These are phyloP conservation scores for Malassezia pachydermatis DNA, from an alignment of 1,284 basidiomycete genomes.

Conservation along the genomic window DNA sequence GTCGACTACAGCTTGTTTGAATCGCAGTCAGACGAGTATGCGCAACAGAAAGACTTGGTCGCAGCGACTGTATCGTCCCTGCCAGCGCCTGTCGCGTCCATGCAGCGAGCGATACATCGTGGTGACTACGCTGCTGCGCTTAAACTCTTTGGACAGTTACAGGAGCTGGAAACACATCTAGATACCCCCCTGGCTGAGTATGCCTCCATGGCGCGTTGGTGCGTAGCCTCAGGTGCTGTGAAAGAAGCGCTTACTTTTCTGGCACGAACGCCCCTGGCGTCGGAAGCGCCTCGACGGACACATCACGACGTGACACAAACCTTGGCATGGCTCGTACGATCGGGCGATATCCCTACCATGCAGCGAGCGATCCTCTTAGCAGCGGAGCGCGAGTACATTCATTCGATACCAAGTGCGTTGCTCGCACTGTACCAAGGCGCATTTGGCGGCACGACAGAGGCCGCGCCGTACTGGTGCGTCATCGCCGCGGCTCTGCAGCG, in stretches of 20 bases:
- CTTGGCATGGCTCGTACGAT: background rate
- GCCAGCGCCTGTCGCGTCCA: background rate
- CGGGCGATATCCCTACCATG: background rate
- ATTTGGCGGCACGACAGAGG: background rate
- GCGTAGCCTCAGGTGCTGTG: background rate
- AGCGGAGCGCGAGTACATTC: constrained; percentile 2
- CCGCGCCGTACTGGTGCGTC: background rate
- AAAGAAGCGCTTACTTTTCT: constrained; percentile 5
- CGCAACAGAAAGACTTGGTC: background rate
- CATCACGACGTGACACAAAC: constrained; percentile 3
- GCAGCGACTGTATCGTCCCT: background rate
- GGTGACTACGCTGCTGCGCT: constrained; percentile 3
- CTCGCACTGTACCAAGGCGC: constrained; percentile 6
- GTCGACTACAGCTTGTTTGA: constrained; percentile 38
- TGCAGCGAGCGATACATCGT: constrained; percentile 4
- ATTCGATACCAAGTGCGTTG: constrained; percentile 1
- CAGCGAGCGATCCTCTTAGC: constrained; percentile 3
- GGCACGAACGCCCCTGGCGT: background rate
- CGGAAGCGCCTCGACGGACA: background rate
- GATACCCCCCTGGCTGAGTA: constrained; percentile 12
- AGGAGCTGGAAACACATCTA: constrained; percentile 4
- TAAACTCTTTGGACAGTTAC: constrained; percentile 12
- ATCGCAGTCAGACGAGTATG: constrained; percentile 8
- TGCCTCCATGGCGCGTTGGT: constrained; percentile 7
- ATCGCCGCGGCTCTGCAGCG: background rate